phyloP scores from a whole-genome alignment of 78 protist genomes.

The Dictyostelium intermedium region DNA sequence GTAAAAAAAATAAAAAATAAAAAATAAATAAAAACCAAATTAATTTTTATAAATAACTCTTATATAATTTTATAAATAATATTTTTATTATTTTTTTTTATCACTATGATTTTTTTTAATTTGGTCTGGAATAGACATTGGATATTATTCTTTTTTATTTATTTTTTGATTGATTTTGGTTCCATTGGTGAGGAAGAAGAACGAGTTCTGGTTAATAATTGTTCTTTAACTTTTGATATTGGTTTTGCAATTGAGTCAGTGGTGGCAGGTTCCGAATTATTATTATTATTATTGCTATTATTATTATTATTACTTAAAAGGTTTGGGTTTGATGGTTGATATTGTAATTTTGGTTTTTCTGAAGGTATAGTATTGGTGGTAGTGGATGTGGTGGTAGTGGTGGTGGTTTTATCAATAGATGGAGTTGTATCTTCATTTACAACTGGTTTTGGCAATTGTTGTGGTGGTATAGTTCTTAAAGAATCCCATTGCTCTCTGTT shows the following conservation, averaged over 20 bases:
- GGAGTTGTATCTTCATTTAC: not conserved
- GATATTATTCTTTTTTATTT: not conserved
- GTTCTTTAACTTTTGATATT: not conserved
- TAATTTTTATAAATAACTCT: too few species aligned
- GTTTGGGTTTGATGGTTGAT: not conserved
- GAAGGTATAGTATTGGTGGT: not conserved
- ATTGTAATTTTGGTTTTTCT: not conserved
- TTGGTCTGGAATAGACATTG: not conserved
- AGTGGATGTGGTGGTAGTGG: not conserved
- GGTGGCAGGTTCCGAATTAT: not conserved
- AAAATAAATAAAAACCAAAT: too few species aligned
- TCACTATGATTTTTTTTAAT: not conserved
- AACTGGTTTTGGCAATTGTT: not conserved
- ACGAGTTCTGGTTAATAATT: slow-evolving; percentile 36
- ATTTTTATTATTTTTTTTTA: not conserved
- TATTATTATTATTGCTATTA: not conserved
- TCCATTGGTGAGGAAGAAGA: slow-evolving; percentile 52
- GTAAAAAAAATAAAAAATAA: too few species aligned
- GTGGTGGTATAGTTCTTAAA: slow-evolving; percentile 22
- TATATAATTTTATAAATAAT: too few species aligned
- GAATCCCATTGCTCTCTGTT: slow-evolving; percentile 59
- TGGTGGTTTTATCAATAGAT: not conserved
- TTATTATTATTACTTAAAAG: not conserved
- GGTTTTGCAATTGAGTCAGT: slow-evolving; percentile 15
- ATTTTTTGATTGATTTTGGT: slow-evolving; percentile 14